Evolutionary conservation across 2,329 filamentous ascomycete species (phyloP).

Genomic region (Hypoxylon sp.): DNA sequence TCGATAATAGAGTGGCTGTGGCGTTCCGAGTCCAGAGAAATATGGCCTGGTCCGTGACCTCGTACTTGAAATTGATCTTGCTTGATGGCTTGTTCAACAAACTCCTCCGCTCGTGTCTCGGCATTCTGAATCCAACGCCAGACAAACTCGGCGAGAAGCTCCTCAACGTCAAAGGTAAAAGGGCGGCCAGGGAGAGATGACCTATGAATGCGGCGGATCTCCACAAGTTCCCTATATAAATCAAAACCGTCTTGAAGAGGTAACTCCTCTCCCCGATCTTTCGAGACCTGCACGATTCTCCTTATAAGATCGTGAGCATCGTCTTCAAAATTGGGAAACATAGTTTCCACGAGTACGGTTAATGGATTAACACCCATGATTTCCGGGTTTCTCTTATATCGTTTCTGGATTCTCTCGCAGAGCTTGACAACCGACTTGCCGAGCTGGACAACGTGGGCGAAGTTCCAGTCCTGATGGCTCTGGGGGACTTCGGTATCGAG

Average conservation of each 20-base stretch:
- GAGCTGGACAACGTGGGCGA: constrained; percentile 88
- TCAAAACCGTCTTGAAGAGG: constrained; percentile 94
- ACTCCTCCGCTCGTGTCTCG: constrained; percentile 81
- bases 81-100: constrained; percentile 91
- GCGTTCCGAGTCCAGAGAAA: constrained; percentile 80
- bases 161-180: constrained; percentile 91
- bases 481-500: constrained; percentile 84
- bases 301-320: constrained; percentile 88
- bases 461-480: constrained; percentile 86
- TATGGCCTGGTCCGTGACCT: constrained; percentile 69
- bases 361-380: constrained; percentile 79
- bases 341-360: constrained; percentile 81
- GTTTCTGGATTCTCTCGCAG: constrained; percentile 89
- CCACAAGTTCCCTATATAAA: constrained; percentile 87
- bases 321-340: constrained; percentile 89
- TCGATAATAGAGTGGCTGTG: constrained; percentile 96
- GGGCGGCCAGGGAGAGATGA: constrained; percentile 77
- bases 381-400: constrained; percentile 87
- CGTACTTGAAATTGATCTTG: constrained; percentile 88
- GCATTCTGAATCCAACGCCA: constrained; percentile 93
- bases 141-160: constrained; percentile 88
- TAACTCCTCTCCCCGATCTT: constrained; percentile 78
- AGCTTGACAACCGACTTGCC: constrained; percentile 87
- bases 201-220: constrained; percentile 83
- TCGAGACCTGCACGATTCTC: constrained; percentile 79